Evolutionary conservation across 306 rosid genomes (phyloP).

Genomic region (Psophocarpus tetragonolobus): DNA sequence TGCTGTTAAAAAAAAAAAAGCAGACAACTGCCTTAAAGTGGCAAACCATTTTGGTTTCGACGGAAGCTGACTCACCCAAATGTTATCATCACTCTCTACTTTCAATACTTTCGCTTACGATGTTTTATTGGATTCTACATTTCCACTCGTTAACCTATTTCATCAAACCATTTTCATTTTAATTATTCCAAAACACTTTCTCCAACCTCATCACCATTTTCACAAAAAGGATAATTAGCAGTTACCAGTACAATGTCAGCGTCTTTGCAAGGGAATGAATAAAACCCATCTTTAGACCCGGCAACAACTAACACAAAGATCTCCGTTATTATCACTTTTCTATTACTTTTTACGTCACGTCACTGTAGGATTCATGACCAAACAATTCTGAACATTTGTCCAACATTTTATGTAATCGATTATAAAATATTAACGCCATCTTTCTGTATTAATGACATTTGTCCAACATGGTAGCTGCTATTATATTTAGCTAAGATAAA

Average conservation of each 20-base stretch:
- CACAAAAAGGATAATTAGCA: slow-evolving; percentile 31
- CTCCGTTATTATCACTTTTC: background rate
- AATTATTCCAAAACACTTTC: slow-evolving; percentile 15
- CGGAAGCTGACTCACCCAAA: slow-evolving; percentile 31
- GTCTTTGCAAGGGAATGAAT: slow-evolving; percentile 20
- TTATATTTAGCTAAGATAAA: too few species aligned
- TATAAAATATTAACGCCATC: background rate
- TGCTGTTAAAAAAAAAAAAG: too few species aligned
- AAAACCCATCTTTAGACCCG: slow-evolving; percentile 18
- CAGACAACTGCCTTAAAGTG: background rate
- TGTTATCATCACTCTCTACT: slow-evolving; percentile 9
- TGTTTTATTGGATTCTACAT: slow-evolving; percentile 11
- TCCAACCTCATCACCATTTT: background rate
- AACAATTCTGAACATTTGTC: background rate
- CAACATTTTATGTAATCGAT: background rate
- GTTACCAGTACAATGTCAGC: slow-evolving; percentile 36
- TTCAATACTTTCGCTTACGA: background rate
- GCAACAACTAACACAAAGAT: slow-evolving; percentile 35
- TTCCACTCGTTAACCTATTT: background rate
- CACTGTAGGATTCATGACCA: background rate
- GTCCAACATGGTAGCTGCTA: too few species aligned
- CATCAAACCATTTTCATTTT: background rate
- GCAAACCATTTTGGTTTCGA: slow-evolving; percentile 23
- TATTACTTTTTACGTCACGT: background rate
- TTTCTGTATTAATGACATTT: too few species aligned